Conservation (phyloP, 495 filamentous ascomycete species). For the Aspergillus funiculosus region DNA sequence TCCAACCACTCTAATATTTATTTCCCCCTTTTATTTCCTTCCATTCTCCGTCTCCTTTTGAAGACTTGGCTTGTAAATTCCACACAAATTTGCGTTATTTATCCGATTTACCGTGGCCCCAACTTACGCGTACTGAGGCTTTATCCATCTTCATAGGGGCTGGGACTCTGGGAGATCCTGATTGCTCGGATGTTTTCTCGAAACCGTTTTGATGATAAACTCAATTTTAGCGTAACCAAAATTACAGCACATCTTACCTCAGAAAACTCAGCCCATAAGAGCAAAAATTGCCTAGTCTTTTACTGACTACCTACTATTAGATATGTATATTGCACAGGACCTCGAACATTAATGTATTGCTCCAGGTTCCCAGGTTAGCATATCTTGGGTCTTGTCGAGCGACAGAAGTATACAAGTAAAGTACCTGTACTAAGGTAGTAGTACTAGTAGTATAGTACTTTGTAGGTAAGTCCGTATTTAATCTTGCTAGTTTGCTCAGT, state of each 20-base stretch:
- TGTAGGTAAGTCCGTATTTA: no score
- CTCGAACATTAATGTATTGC: neutral
- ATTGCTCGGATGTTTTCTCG: conserved; percentile 9
- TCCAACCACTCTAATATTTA: no score
- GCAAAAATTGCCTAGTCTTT: no score
- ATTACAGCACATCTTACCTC: neutral
- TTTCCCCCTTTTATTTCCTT: conserved; percentile 1
- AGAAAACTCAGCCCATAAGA: no score
- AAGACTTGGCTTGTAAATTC: conserved; percentile 9
- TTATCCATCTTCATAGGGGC: conserved; percentile 7
- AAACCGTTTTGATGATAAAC: conserved; percentile 4
- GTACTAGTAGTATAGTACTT: no score
- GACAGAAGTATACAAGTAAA: no score
- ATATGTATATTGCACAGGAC: no score
- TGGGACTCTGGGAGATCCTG: neutral
- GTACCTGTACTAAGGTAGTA: no score
- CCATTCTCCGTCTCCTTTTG: conserved; percentile 8
- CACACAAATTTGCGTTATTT: conserved; percentile 7
- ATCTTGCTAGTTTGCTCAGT: no score
- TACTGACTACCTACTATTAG: neutral
- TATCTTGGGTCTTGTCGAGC: no score
- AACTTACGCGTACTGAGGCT: conserved; percentile 17
- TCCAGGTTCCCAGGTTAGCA: no score
- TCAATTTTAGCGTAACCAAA: conserved; percentile 1
- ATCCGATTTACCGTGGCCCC: conserved; percentile 17